Conservation (phyloP, 2,329 filamentous ascomycete genomes). For the Ophiostoma perfectum region DNA sequence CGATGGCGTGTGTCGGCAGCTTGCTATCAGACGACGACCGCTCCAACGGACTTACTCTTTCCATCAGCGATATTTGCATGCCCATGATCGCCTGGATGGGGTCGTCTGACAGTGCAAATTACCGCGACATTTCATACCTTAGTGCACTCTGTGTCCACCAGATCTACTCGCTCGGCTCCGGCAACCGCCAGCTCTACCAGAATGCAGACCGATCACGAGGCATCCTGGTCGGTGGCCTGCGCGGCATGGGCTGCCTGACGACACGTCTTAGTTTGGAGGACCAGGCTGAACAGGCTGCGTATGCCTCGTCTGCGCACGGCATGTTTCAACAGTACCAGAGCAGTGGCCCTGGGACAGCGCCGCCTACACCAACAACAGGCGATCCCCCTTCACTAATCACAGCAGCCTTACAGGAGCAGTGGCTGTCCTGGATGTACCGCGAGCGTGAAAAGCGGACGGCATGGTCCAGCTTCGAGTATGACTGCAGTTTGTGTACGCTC, state of each 20-base stretch:
- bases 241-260: conserved; percentile 30
- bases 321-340: background rate
- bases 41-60: conserved; percentile 25
- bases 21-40: conserved; percentile 25
- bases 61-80: conserved; percentile 30
- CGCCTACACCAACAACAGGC: conserved; percentile 18
- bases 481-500: conserved; percentile 33
- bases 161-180: conserved; percentile 34
- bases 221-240: conserved; percentile 31
- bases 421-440: conserved; percentile 29
- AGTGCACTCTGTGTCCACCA: conserved; percentile 33
- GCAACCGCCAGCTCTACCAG: conserved; percentile 32
- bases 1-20: conserved; percentile 33
- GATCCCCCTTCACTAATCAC: background rate
- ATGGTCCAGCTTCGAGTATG: conserved; percentile 34
- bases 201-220: conserved; percentile 32
- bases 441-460: conserved; percentile 30
- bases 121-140: conserved; percentile 30
- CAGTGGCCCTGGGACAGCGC: background rate
- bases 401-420: conserved; percentile 20
- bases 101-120: conserved; percentile 28
- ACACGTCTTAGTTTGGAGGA: conserved; percentile 22
- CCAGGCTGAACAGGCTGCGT: conserved; percentile 15
- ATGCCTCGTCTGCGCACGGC: background rate
- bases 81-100: conserved; percentile 32